Percentiles rank a stretch among this genome's conserved stretches.
These are phyloP conservation scores for Thraustochytrium striatum DNA, from an alignment of 352 stramenopile genomes.

Conservation along the genomic window DNA sequence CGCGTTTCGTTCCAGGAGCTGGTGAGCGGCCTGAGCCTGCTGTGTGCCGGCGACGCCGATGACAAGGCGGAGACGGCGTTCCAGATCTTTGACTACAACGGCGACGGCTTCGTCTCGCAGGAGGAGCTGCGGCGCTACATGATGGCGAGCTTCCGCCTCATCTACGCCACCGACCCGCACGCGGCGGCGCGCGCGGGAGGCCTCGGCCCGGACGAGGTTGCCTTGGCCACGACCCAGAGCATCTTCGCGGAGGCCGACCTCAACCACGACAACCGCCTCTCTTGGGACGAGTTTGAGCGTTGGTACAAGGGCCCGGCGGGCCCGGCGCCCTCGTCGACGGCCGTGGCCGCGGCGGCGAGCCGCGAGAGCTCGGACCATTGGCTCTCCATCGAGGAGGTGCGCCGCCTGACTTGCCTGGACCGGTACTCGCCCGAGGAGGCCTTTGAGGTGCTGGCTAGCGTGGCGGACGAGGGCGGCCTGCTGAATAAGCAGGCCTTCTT, in stretches of 20 bases:
- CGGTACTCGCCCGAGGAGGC: conserved; percentile 20
- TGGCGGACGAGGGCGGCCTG: neutral
- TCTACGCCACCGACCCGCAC: conserved; percentile 60
- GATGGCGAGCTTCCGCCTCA: conserved; percentile 70
- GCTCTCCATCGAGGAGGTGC: conserved; percentile 6
- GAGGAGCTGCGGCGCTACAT: conserved; percentile 78
- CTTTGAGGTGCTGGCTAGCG: conserved; percentile 22
- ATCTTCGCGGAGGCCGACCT: conserved; percentile 64
- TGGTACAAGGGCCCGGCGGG: neutral
- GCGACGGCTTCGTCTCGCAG: conserved; percentile 70
- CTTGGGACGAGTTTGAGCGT: conserved; percentile 1
- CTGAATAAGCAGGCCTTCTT: conserved; percentile 35
- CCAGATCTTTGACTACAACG: conserved; percentile 75
- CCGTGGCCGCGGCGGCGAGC: neutral
- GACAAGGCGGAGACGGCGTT: conserved; percentile 76
- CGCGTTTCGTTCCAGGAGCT: conserved; percentile 78
- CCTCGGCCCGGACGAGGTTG: conserved; percentile 69
- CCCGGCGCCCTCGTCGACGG: neutral
- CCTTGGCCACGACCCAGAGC: conserved; percentile 64
- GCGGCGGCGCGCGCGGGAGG: neutral
- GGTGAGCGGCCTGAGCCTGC: conserved; percentile 70
- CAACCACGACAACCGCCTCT: conserved; percentile 57
- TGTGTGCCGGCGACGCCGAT: conserved; percentile 68
- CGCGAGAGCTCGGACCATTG: neutral
- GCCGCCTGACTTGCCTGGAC: conserved; percentile 25